Evolutionary conservation across 495 filamentous ascomycete genomes (phyloP), one percentile per base, ranked within the genome.

Genomic region (Penicillium riverlandense): DNA sequence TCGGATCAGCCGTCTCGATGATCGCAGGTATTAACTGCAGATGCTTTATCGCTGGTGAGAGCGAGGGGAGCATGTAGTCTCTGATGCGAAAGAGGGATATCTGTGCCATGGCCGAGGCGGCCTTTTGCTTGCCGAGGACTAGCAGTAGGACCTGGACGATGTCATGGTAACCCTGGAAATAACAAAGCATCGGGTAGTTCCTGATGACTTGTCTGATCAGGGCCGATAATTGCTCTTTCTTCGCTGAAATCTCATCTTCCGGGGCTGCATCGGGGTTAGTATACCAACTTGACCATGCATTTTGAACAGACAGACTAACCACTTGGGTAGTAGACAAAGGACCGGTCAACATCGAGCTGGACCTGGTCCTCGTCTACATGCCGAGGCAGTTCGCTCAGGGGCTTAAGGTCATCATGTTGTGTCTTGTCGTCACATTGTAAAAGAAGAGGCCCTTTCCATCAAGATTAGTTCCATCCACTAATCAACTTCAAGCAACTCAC

Each of bases 131-230:
- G 13, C 82, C 84, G 2, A 97, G 70, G 7, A 95, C 88, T 11
- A 98, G 76, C 5, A 96, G 77, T 37, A 98, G 72, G n/a, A 98
- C 92, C 61, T 97, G 94, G 49, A 86, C 91, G 55, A 98, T 96
- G 65, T 98, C 92, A 59, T 98, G 92, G 65, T 95, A 98, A 48
- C 92, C 92, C 72, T 98, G 92, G 67, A 97, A 97, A 66, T 98
- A 98, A 66, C 79, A 85, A 10, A 98, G 82, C 70, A 85, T 82
- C 5, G 92, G 94, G 55, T 96, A 75, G 8, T 78, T 75, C 12
- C 92, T 78, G 16, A 96, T 75, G 13, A 89, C 77, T 48, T 82
- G 72, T 34, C 73, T 76, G 57, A 96, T 95, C 13, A 96, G 68
- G 44, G 75, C 61, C 11, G 82, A 88, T 15, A 96, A 75, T 58